Evolutionary conservation across 331 rosid species (phyloP), one percentile per base, ranked within the genome.

Genomic region (Malus hybrid): DNA sequence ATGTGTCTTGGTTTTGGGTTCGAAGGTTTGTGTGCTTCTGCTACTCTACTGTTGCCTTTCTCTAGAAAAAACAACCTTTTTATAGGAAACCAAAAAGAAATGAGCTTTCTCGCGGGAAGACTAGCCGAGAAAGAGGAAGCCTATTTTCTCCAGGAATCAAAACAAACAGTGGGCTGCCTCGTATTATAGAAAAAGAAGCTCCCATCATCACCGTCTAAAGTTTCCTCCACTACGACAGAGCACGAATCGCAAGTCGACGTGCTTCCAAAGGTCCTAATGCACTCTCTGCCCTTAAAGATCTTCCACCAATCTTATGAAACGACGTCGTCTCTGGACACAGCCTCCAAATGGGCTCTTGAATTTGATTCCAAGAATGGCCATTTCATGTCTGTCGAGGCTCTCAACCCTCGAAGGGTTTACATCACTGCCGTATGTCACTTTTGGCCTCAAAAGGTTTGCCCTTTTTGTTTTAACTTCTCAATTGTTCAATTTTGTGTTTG

Each of bases 391-490:
- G 56, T 87, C 1, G 90, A 94, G 14, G 88, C 86, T 69, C 78
- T 89, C 24, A 89, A 91, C 73, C 98, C 96, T 73, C 90, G 90
- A 0, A 79, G 93, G 70, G 93, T 84, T 81, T 91, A 83, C 66
- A 11, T 82, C 97, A 46, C 73, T 93, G 16, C 98, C 98, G 28
- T 97, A 85, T 82, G 97, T 90, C 85, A 84, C 97, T 10, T 87
- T 94, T 72, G 97, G 96, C 82, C 91, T 96, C 67, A 91, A 77
- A 92, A 94, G 98, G 98, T 94, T 9, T 18, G 7, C 13, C 4
- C n/a, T 61, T 33, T 26, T 16, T 63, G 48, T 52, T 33, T 2
- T 60, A 2, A 15, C 10, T 50, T 60, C 44, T 58, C 29, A 20
- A 33, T 36, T 61, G 62, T 16, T 74, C 63, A 44, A 39, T 68